These are phyloP conservation scores for Cryphonectria parasitica DNA, from an alignment of 2,329 filamentous ascomycete genomes.

Conservation along the genomic window DNA sequence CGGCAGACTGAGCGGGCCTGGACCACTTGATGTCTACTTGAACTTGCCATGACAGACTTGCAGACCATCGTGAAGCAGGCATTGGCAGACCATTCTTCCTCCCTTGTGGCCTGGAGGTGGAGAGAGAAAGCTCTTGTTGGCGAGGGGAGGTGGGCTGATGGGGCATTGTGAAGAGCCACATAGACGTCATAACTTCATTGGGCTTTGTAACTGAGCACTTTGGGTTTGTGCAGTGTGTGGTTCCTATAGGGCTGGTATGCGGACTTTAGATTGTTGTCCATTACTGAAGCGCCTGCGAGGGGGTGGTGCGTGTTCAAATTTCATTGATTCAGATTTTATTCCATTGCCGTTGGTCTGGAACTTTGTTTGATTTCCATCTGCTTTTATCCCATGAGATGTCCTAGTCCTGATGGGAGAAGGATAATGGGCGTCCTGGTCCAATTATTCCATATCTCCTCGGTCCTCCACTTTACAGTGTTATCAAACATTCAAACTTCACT, in stretches of 20 bases:
- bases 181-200: background rate
- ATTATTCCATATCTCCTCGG: background rate
- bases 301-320: background rate
- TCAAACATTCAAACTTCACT: background rate
- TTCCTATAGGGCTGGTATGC: slow-evolving; percentile 5
- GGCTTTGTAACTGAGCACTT: background rate
- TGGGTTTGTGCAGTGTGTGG: background rate
- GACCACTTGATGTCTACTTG: background rate
- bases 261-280: background rate
- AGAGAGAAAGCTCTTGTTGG: background rate
- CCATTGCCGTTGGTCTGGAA: background rate
- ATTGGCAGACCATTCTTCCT: background rate
- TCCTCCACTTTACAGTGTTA: background rate
- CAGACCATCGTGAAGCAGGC: slow-evolving; percentile 10
- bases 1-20: slow-evolving; percentile 14
- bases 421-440: background rate
- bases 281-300: background rate
- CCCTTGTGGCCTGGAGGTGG: slow-evolving; percentile 5
- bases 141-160: background rate
- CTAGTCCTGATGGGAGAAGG: too few relatives aligned
- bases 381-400: too few relatives aligned
- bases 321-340: background rate
- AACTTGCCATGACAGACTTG: background rate
- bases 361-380: background rate
- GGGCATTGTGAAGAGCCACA: background rate